Evolutionary conservation across 129 eudicot species (phyloP), one percentile per base, ranked within the genome.

Genomic region (Saussurea involucrata): DNA sequence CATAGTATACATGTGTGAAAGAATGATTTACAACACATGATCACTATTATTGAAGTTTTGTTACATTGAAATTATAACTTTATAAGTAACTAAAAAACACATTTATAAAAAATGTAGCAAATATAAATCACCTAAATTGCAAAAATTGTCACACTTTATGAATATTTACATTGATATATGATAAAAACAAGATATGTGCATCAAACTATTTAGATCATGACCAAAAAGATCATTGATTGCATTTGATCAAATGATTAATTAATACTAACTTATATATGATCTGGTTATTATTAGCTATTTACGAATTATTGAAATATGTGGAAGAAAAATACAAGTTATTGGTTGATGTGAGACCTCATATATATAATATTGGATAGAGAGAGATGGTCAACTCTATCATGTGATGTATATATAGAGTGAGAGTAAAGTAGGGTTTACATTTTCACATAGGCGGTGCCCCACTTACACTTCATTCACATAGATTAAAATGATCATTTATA

Each of bases 341-440:
- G 72, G 34, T 42, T 75, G 61, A 75, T 75, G 71, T 75, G 63
- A 40, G 70, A 37, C 21, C 22, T 63, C 9, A 63, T 64, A 75
- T 64, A 75, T 64, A 40, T 10, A 75, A 75, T 63, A 63, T 75
- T 5, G 6, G 44, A 31, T 60, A 24, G 5, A 75, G 66, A 61
- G 76, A 33, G 34, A 55, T 60, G 25, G 87, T 86, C 90, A 86
- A 83, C 90, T 44, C 67, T 76, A 36, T 33, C 90, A 86, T 76
- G 90, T 86, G 73, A 66, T 66, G 6, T 66, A 66, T 28, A 68
- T 58, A 36, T 76, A 29, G 44, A 60, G 65, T 60, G 27, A 60
- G 65, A 60, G 65, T 60, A 60, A 60, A 60, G 65, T 60, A 60
- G 65, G 65, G 65, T 20, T 60, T 60, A 18, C 25, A 18, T 22